Evolutionary conservation across 2,329 filamentous ascomycete genomes (phyloP).

Genomic region (Penicillium sp.): DNA sequence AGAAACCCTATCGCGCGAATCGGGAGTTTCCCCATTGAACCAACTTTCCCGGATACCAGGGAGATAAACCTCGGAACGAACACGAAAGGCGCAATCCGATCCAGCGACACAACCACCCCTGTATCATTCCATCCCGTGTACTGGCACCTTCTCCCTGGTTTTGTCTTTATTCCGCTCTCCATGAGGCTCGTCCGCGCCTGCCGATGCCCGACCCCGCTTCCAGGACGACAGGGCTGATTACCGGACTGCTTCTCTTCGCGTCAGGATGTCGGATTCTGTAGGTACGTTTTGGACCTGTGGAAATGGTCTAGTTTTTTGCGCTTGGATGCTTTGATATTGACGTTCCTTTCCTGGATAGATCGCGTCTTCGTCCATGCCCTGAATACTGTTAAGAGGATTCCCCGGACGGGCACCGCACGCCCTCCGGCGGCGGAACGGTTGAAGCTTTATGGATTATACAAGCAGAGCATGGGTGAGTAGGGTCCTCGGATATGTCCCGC

Average conservation of each 20-base stretch:
- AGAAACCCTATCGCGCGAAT: background rate
- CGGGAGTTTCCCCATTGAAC: background rate
- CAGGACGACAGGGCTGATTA: slow-evolving; percentile 33
- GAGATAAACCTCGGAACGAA: background rate
- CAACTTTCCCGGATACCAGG: background rate
- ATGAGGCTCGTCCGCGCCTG: slow-evolving; percentile 28
- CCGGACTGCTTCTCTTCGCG: slow-evolving; percentile 24
- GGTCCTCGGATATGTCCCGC: background rate
- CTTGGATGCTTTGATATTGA: slow-evolving; percentile 1
- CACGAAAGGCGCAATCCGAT: background rate
- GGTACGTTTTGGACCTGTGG: slow-evolving; percentile 33
- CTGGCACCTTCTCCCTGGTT: background rate
- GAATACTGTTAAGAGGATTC: slow-evolving; percentile 97
- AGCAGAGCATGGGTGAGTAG: slow-evolving; percentile 80
- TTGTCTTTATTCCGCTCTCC: slow-evolving; percentile 14
- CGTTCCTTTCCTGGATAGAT: slow-evolving; percentile 57
- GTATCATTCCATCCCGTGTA: background rate
- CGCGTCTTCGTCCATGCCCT: slow-evolving; percentile 98
- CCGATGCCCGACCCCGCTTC: slow-evolving; percentile 32
- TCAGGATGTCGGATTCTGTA: slow-evolving; percentile 49
- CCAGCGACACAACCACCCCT: background rate
- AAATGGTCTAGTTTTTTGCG: background rate
- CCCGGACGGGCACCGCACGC: slow-evolving; percentile 84
- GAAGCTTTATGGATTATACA: slow-evolving; percentile 95
- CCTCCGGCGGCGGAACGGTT: slow-evolving; percentile 83